Base-by-base conservation (phyloP, 805 yeast species). In the Wickerhamomyces sydowiorum region DNA sequence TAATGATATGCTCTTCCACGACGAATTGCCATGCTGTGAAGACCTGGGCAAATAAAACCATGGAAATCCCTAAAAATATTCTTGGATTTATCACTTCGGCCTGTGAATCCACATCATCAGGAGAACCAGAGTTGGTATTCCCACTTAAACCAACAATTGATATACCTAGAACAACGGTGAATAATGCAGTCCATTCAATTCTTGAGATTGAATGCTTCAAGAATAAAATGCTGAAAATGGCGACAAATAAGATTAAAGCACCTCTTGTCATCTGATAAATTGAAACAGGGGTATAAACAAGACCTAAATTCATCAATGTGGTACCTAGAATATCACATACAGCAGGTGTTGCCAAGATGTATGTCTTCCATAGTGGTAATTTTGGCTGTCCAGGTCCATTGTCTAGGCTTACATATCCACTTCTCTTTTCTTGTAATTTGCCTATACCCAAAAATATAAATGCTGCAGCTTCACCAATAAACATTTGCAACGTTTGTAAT, bases 211-310 rank as follows among this genome's bases (percentile, higher is more conserved):
- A 61, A 33, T 77, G 70, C 37, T 72, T 66, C 48, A 86, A 70
- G 53, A 84, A 82, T 1, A 80, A 22, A 30, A 81, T 81, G 19
- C 87, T 79, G 54, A 84, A 71, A 14, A 79, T 60, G 1, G 90
- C 95, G 20, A 85, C 95, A 62, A 83, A 84, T 33, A 86, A 62
- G 34, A 86, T 86, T 33, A 84, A 65, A 0, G 88, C 76, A 3
- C 95, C 93, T 49, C 95, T 67, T n/a, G 84, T 80, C 95, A 86
- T 86, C 59, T 86, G 95, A 60, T 84, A 86, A 38, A 85, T 73
- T 1, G 89, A 82, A 8, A 85, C 93, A 0, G 93, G 91, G 1
- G 81, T 79, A 60, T 78, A 80, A 20, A 83, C 59, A 46, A 86
- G 67, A 0, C 93, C 93, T n/a, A 84, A 58, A 52, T 85, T 82